Conservation (phyloP, 2,329 filamentous ascomycete species). For the Sporothrix luriei region DNA sequence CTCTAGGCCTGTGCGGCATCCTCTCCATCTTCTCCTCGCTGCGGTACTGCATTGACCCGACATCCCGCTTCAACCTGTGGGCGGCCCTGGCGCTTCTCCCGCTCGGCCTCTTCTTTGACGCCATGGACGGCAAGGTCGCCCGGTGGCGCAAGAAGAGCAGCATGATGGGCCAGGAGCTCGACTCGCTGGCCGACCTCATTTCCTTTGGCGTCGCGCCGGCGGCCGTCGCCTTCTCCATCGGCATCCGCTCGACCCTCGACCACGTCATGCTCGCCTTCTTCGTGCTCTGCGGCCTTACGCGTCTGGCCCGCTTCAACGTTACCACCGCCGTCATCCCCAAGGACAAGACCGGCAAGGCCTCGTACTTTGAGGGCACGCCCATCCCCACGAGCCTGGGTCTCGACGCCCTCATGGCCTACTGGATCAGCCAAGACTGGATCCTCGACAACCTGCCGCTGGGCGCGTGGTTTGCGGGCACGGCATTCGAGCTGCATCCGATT, state of each 20-base stretch:
- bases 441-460: conserved; percentile 78
- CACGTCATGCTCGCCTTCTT: conserved; percentile 82
- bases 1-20: conserved; percentile 71
- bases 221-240: conserved; percentile 82
- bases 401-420: conserved; percentile 84
- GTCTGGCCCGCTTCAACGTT: conserved; percentile 96
- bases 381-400: conserved; percentile 87
- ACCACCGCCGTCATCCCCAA: conserved; percentile 88
- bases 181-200: conserved; percentile 92
- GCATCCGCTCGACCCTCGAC: conserved; percentile 80
- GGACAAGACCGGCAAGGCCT: conserved; percentile 85
- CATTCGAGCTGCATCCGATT: conserved; percentile 81
- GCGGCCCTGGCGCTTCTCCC: conserved; percentile 84
- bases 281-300: conserved; percentile 89
- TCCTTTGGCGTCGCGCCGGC: conserved; percentile 94
- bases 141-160: conserved; percentile 96
- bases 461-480: conserved; percentile 64
- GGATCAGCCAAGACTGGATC: conserved; percentile 79
- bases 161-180: conserved; percentile 96
- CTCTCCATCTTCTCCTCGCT: conserved; percentile 96
- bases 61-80: conserved; percentile 71
- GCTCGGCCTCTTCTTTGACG: conserved; percentile 94
- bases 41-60: conserved; percentile 80
- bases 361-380: conserved; percentile 95
- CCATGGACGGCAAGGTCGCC: conserved; percentile 95